A percentile compares a stretch with the other conserved stretches of the same genome.
Evolutionary conservation across 2,329 filamentous ascomycete genomes (phyloP).

Genomic region (Beauveria sp.): DNA sequence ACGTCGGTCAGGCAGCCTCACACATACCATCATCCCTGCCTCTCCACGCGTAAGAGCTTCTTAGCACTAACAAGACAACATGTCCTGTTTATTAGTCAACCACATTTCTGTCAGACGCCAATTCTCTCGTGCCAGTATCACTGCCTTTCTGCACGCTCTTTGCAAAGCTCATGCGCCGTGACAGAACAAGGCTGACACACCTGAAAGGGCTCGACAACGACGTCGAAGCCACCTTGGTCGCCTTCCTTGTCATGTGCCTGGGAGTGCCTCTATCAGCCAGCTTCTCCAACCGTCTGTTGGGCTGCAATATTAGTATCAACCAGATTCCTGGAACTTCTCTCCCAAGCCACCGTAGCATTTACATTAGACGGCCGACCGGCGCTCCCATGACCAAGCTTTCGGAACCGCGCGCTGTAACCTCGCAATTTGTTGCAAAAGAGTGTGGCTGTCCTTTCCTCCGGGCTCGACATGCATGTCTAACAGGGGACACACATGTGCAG

Average conservation of each 20-base stretch:
- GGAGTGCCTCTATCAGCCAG: too few species aligned
- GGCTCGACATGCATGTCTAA: not conserved
- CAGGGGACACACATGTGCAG: not conserved
- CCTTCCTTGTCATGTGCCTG: not conserved
- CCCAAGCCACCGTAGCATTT: not conserved
- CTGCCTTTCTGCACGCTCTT: not conserved
- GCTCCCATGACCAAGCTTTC: conserved; percentile 2
- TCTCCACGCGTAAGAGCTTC: not conserved
- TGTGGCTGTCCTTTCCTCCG: not conserved
- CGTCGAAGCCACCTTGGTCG: too few species aligned
- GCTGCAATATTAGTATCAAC: not conserved
- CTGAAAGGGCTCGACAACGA: too few species aligned
- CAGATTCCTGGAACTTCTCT: not conserved
- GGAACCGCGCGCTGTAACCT: conserved; percentile 2
- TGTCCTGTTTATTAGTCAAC: not conserved
- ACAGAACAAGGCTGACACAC: not conserved
- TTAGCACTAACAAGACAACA: too few species aligned
- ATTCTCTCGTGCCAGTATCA: not conserved
- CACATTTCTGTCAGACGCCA: not conserved
- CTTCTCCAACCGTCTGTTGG: not conserved
- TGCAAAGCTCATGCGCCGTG: not conserved
- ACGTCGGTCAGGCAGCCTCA: not conserved
- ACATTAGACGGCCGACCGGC: not conserved
- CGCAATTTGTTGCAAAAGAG: not conserved
- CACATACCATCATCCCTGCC: not conserved